phyloP scores from a whole-genome alignment of 2,329 filamentous ascomycete species.

The Xylaria sp. region DNA sequence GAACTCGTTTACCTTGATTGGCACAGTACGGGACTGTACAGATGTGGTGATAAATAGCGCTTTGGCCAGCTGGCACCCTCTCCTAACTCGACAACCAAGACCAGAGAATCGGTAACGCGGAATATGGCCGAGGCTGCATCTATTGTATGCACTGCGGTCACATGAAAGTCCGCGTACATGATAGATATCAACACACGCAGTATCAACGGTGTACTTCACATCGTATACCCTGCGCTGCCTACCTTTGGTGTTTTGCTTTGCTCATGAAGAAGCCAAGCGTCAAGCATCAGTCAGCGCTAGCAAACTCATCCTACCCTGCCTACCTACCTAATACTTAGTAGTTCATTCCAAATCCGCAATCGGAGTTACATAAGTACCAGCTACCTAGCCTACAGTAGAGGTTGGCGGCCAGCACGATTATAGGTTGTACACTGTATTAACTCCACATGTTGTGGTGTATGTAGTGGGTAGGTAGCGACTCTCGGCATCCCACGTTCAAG shows the following conservation, averaged over 20 bases:
- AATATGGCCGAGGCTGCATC: slow-evolving; percentile 9
- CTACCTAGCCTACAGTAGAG: background rate
- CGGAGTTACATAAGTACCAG: slow-evolving; percentile 1
- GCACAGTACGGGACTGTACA: slow-evolving; percentile 15
- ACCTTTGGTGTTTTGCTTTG: background rate
- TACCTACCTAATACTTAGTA: background rate
- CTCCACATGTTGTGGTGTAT: background rate
- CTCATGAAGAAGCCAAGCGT: slow-evolving; percentile 16
- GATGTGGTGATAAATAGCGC: slow-evolving; percentile 27
- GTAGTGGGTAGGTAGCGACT: background rate
- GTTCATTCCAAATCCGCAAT: slow-evolving; percentile 36
- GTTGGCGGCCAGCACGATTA: background rate
- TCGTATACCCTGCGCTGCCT: background rate
- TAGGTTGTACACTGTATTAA: slow-evolving; percentile 1
- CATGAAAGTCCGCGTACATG: background rate
- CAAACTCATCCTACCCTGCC: slow-evolving; percentile 21
- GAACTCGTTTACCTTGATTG: slow-evolving; percentile 14
- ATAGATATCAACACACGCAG: background rate
- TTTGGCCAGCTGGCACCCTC: slow-evolving; percentile 24
- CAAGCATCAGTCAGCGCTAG: slow-evolving; percentile 35
- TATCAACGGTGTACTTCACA: background rate
- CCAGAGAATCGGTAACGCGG: slow-evolving; percentile 23
- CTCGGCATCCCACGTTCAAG: background rate
- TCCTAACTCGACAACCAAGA: background rate
- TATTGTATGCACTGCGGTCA: background rate